Base-by-base conservation (phyloP, 2,329 filamentous ascomycete genomes). In the Nemania diffusa region DNA sequence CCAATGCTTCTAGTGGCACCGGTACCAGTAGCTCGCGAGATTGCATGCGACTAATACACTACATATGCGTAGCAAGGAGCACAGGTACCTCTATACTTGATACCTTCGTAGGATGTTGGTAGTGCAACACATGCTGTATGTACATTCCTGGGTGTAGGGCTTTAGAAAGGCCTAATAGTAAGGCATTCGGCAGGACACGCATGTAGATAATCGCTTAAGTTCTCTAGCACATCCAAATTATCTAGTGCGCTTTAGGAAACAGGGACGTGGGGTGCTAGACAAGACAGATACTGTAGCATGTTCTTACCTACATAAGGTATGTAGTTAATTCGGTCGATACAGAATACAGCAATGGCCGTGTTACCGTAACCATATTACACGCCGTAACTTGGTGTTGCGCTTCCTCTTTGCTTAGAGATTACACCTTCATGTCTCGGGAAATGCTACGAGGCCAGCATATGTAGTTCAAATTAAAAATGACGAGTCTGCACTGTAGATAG, bases 341-440 rank as follows among this genome's bases (percentile, higher is more conserved):
- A 22, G 44, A 13, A 44, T 5, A 9, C 32, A 17, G 40, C 37
- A 22, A n/a, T 51, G 13, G 7, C 13, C n/a, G 48, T 51, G 48
- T 51, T 29, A 27, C 48, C 48, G 48, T 29, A 29, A 51, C 26
- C 9, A 29, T 22, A 58, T 58, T 57, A 53, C 55, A 50, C 55
- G 32, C 50, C 48, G 61, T 11, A n/a, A 20, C 27, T 53, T 44
- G 50, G 37, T 62, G 48, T 26, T 51, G 9, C 17, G 20, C n/a
- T 59, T n/a, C 42, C 22, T 46, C 53, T 46, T 40, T 57, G 42
- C 48, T 20, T 27, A 32, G 46, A 29, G 17, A 58, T 58, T 57
- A 44, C 42, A 52, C 51, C 51, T 52, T 64, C 62, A 59, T 62
- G 57, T 65, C 62, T 62, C 62, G 66, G 62, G 58, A 56, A n/a